Base-by-base conservation (phyloP, 1,284 basidiomycete genomes). In the Heliocybe sulcata region DNA sequence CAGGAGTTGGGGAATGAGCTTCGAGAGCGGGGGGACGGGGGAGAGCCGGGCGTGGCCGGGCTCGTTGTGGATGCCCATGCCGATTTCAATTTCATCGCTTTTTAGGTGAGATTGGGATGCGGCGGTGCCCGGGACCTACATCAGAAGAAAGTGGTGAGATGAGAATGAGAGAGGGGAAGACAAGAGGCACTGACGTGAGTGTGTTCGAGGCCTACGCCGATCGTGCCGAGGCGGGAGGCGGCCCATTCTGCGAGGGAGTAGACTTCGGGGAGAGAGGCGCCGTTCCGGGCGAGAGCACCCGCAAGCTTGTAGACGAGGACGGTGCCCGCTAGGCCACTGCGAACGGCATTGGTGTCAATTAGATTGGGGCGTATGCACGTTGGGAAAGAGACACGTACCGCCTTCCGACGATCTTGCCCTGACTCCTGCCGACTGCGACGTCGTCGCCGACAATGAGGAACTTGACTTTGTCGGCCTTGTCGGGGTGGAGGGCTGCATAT, bases 1-100 rank as follows among this genome's bases (percentile, higher is more conserved):
- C 42, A 97, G 71, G 59, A 98, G 79, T 59, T 82, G 74, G 33
- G 81, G 78, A 54, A 95, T 74, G 51, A 97, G 82, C 58, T 87
- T 74, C 1, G 79, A 74, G 47, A 92, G 77, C 6, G 83, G 77
- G 0, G 89, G 86, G 2, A 87, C 76, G 20, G 86, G 90, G 2
- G 82, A 87, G 52, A 92, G 65, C 31, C 87, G 85, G 54, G 75
- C 75, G 63, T 85, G 77, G 10, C 94, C 95, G 26, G 87, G 80
- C 70, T 98, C 94, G 67, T 98, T 98, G 74, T 98, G 94, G 59
- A 96, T 95, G 19, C 90, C 90, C 77, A 90, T 78, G 11, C 94
- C 93, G 55, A 95, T 86, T 68, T 95, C 92, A 53, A 93, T 82
- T 69, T 94, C 90, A 42, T 79, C 71, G 2, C 70, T 64, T 8